Evolutionary conservation across 2,329 filamentous ascomycete genomes (phyloP), one percentile per base, ranked within the genome.

Genomic region (Trichoderma semiorbis): DNA sequence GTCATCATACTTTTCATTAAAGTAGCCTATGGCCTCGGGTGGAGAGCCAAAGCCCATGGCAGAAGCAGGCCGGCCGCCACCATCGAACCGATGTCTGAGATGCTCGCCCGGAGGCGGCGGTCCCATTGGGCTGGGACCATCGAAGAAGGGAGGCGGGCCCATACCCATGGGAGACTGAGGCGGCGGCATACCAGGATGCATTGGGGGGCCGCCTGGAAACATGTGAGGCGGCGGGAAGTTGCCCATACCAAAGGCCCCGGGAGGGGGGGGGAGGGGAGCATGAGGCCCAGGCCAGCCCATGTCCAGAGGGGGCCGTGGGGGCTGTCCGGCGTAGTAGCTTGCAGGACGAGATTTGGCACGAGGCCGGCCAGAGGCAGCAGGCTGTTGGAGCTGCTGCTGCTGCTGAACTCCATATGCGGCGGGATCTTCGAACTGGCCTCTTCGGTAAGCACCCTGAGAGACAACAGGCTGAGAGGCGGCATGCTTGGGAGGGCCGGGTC

Each of bases 1-100:
- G 5, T 84, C 83, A 11, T 83, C 81, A n/a, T 58, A 85, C 4
- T 84, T 83, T 12, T 83, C 81, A 2, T 80, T 78, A 3, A 75
- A 78, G 68, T 83, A 84, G 0, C 81, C 80, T 11, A 74, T 36
- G 21, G 70, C 60, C 18, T 74, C 14, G 7, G 69, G 69, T 6
- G 70, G 72, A 18, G 60, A 66, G 8, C 53, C 36, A 32, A 72
- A 84, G 14, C 81, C 84, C 78, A 84, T 84, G 58, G 80, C 80
- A 11, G 82, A 83, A 10, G 81, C 78, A 8, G 82, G 80, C 62
- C 81, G 78, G 32, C 71, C 55, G 30, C 18, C 28, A 30, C 30
- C 72, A 7, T 80, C 80, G 64, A 83, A 82, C 2, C 81, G 80
- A 36, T 76, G 76, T 63, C 77, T 78, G 62, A 82, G 73, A 58